Percentiles rank a stretch among this genome's conserved stretches.
These are phyloP conservation scores for Chlorella sp. DNA, from an alignment of 139 green algal genomes.

Conservation along the genomic window DNA sequence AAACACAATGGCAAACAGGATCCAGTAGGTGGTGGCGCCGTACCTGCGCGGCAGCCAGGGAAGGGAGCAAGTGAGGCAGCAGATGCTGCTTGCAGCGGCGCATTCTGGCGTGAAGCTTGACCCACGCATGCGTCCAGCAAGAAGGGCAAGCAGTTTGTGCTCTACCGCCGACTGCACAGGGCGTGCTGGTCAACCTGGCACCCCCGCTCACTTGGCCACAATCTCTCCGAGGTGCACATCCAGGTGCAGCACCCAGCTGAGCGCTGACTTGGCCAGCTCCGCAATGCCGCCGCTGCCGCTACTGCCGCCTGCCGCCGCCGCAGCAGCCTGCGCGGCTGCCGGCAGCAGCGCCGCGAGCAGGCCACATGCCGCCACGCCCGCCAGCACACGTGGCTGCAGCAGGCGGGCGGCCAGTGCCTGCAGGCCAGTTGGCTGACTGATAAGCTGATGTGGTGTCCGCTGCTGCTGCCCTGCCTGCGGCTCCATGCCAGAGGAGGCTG, in stretches of 20 bases:
- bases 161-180: too few species aligned
- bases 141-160: too few species aligned
- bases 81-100: too few species aligned
- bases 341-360: background rate
- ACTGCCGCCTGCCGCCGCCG: background rate
- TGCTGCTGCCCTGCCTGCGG: background rate
- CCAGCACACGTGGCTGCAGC: background rate
- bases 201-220: constrained; percentile 43
- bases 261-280: background rate
- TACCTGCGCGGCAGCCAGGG: too few species aligned
- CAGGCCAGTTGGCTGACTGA: too few species aligned
- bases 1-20: constrained; percentile 86
- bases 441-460: background rate
- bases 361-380: background rate
- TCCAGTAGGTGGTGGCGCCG: constrained; percentile 75
- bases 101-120: too few species aligned
- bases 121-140: too few species aligned
- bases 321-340: background rate
- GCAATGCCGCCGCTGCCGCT: background rate
- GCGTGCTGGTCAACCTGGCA: too few species aligned
- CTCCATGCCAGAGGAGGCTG: too few species aligned
- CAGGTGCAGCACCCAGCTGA: constrained; percentile 76
- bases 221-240: constrained; percentile 83
- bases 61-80: too few species aligned
- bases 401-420: background rate